phyloP scores from a whole-genome alignment of 73 alveolate species.

The Paraurostyla sp. region DNA sequence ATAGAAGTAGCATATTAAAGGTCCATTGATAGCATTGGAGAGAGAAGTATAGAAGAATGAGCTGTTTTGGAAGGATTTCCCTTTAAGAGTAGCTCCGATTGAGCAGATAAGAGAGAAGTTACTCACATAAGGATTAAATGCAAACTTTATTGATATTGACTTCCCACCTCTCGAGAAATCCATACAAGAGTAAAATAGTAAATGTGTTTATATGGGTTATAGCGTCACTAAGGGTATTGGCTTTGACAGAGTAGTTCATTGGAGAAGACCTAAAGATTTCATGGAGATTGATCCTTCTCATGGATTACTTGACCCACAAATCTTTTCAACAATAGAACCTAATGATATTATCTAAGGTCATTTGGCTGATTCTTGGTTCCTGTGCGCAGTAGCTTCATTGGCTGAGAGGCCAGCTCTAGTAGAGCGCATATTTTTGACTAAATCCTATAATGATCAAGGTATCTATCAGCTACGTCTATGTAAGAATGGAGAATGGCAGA shows the following conservation, averaged over 20 bases:
- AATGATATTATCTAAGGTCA: constrained; percentile 89
- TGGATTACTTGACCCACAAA: constrained; percentile 28
- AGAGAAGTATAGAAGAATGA: constrained; percentile 62
- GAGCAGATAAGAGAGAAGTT: constrained; percentile 74
- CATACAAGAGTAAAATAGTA: constrained; percentile 44
- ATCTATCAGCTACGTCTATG: constrained; percentile 75
- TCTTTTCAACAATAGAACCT: constrained; percentile 79
- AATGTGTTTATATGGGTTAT: constrained; percentile 62
- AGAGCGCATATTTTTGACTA: constrained; percentile 79
- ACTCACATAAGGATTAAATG: constrained; percentile 23
- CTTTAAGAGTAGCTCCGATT: constrained; percentile 75
- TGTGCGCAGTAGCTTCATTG: constrained; percentile 83
- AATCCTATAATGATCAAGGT: constrained; percentile 66
- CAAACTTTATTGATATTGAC: constrained; percentile 66
- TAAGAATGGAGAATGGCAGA: constrained; percentile 84
- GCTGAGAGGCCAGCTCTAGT: constrained; percentile 91
- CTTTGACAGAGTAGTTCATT: constrained; percentile 71
- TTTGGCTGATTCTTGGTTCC: constrained; percentile 87
- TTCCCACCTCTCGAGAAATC: constrained; percentile 63
- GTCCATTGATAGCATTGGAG: constrained; percentile 69
- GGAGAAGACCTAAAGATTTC: constrained; percentile 82
- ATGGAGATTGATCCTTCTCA: constrained; percentile 4
- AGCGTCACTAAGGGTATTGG: constrained; percentile 11
- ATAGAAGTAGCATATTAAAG: constrained; percentile 74
- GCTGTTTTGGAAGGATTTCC: constrained; percentile 69